phyloP scores from a whole-genome alignment of 2,329 filamentous ascomycete species.

The Colletotrichum siamense region DNA sequence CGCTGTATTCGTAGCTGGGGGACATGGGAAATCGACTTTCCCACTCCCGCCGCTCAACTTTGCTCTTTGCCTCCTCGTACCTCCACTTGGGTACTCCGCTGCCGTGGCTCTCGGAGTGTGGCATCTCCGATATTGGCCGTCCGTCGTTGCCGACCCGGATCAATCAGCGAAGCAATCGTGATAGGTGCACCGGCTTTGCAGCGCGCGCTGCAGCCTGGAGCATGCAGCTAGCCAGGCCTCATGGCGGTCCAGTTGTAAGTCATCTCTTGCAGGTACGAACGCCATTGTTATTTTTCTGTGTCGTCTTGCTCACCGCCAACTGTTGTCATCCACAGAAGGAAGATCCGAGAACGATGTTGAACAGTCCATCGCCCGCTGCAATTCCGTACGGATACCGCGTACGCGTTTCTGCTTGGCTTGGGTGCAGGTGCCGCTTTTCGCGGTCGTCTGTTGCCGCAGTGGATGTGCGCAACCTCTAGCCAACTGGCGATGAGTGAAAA shows the following conservation, averaged over 20 bases:
- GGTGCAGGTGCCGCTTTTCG: background rate
- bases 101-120: background rate
- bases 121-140: conserved; percentile 1
- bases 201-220: background rate
- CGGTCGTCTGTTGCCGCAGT: background rate
- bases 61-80: background rate
- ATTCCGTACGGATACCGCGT: background rate
- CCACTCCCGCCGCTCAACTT: background rate
- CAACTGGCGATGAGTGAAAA: conserved; percentile 10
- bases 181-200: background rate
- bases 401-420: conserved; percentile 1
- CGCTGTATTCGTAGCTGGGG: background rate
- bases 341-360: background rate
- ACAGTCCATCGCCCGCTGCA: background rate
- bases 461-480: background rate
- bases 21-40: conserved; percentile 11
- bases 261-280: background rate
- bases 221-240: background rate
- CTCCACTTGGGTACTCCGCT: conserved; percentile 14
- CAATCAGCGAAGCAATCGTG: background rate
- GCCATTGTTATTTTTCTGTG: background rate
- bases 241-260: background rate
- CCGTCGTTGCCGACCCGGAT: background rate
- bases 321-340: background rate
- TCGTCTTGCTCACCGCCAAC: conserved; percentile 6